These are phyloP conservation scores for Microbotryum saponariae DNA, from an alignment of 1,284 basidiomycete genomes.

Conservation along the genomic window DNA sequence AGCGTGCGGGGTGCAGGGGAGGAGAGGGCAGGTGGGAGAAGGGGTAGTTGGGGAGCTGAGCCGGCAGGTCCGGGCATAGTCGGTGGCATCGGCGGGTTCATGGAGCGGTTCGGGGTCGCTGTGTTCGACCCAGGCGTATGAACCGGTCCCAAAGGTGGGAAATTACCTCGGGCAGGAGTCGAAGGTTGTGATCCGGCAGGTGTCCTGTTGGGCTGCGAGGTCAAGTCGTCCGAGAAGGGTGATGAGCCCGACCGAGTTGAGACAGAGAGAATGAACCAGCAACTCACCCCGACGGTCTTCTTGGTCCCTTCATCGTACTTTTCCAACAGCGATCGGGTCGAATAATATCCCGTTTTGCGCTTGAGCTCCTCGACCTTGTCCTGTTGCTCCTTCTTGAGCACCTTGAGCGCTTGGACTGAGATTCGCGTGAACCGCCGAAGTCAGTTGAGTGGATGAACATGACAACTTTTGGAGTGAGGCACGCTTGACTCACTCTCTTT, in stretches of 20 bases:
- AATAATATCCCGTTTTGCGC: constrained; percentile 92
- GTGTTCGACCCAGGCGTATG: too few species aligned
- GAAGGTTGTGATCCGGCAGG: too few species aligned
- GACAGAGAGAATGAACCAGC: too few species aligned
- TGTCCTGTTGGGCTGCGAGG: too few species aligned
- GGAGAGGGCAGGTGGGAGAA: constrained; percentile 30
- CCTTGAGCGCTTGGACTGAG: constrained; percentile 64
- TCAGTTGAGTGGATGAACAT: background rate
- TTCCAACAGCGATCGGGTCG: constrained; percentile 80
- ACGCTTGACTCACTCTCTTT: constrained; percentile 61
- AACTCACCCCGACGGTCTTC: constrained; percentile 14
- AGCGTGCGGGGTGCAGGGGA: constrained; percentile 26
- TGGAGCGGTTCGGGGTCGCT: too few species aligned
- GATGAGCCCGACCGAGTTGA: too few species aligned
- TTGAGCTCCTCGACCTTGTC: constrained; percentile 93
- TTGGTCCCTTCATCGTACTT: constrained; percentile 64
- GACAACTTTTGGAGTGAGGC: background rate
- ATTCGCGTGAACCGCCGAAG: background rate
- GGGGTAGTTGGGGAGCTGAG: constrained; percentile 26
- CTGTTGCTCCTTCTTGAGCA: constrained; percentile 68
- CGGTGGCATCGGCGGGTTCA: too few species aligned
- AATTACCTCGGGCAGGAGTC: too few species aligned
- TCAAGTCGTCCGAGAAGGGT: too few species aligned
- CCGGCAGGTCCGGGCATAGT: too few species aligned
- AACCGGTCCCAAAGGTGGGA: too few species aligned